Conservation (phyloP, 352 stramenopile genomes). For the Thalassiosira delicatula region DNA sequence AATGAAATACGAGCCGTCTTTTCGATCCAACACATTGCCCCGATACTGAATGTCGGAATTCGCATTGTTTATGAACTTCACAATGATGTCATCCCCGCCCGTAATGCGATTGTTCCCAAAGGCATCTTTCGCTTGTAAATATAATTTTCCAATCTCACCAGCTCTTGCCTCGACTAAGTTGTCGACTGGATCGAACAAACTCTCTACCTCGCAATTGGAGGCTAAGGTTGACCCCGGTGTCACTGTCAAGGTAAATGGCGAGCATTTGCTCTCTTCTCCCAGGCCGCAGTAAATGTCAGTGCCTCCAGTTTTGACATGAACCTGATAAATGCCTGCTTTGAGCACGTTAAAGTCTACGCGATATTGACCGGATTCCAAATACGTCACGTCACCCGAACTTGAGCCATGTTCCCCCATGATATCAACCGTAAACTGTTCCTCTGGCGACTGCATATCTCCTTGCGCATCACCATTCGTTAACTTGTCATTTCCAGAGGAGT, state of each 20-base stretch:
- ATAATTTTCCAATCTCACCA: slow-evolving; percentile 91
- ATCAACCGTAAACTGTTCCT: slow-evolving; percentile 75
- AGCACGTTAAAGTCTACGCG: slow-evolving; percentile 88
- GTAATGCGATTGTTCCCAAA: slow-evolving; percentile 88
- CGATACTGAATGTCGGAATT: slow-evolving; percentile 86
- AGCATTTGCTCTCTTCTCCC: slow-evolving; percentile 91
- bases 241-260: slow-evolving; percentile 90
- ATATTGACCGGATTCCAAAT: slow-evolving; percentile 91
- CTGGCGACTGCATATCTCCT: slow-evolving; percentile 67
- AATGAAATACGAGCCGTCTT: slow-evolving; percentile 89
- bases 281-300: slow-evolving; percentile 95
- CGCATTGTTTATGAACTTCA: slow-evolving; percentile 85
- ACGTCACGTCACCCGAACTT: slow-evolving; percentile 77
- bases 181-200: slow-evolving; percentile 85
- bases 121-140: slow-evolving; percentile 93
- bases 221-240: slow-evolving; percentile 88
- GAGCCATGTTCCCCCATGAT: slow-evolving; percentile 61
- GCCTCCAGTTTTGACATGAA: slow-evolving; percentile 90
- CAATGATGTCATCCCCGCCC: slow-evolving; percentile 87
- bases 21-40: slow-evolving; percentile 82
- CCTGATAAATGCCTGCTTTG: slow-evolving; percentile 88
- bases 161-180: slow-evolving; percentile 90
- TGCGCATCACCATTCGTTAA: slow-evolving; percentile 85
- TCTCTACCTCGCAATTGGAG: slow-evolving; percentile 89
- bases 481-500: slow-evolving; percentile 92